Percentiles rank a stretch among this genome's conserved stretches.
Evolutionary conservation across 1,139 yeast species (phyloP).

Genomic region (Suhomyces bokatorum): DNA sequence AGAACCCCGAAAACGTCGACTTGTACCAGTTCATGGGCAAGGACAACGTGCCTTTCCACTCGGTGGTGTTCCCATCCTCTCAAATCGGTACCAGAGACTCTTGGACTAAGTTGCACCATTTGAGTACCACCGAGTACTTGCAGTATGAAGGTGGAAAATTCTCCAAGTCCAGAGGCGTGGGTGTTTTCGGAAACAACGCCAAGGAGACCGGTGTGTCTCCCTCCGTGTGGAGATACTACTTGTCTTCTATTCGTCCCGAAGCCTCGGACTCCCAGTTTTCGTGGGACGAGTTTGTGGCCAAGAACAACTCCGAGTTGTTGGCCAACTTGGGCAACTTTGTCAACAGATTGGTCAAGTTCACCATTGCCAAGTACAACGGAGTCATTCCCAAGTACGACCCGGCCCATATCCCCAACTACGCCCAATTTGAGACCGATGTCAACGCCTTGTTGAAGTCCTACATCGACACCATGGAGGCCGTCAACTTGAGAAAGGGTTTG

Average conservation of each 20-base stretch:
- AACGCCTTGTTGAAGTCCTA: constrained; percentile 61
- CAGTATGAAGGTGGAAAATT: constrained; percentile 98
- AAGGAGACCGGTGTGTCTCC: constrained; percentile 88
- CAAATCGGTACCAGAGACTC: constrained; percentile 82
- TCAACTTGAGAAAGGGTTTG: constrained; percentile 82
- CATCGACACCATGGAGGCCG: constrained; percentile 72
- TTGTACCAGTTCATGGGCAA: constrained; percentile 98
- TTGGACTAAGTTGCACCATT: constrained; percentile 91
- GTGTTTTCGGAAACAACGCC: constrained; percentile 98
- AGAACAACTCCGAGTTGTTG: constrained; percentile 87
- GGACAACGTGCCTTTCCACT: constrained; percentile 98
- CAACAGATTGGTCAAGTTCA: constrained; percentile 88
- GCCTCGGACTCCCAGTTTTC: constrained; percentile 94
- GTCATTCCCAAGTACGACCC: constrained; percentile 70
- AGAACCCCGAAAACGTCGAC: constrained; percentile 77
- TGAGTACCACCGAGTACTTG: constrained; percentile 92
- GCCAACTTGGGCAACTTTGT: constrained; percentile 97
- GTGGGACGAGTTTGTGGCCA: constrained; percentile 93
- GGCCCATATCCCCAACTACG: constrained; percentile 49
- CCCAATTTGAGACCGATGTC: constrained; percentile 55
- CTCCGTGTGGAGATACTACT: constrained; percentile 96
- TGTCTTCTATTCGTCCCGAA: constrained; percentile 92
- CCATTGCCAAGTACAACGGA: constrained; percentile 86
- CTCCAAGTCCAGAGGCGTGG: constrained; percentile 93
- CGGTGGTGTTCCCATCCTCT: constrained; percentile 94